Conservation (phyloP, 371 early-diverging fungal species). For the Mucor velutinosus region DNA sequence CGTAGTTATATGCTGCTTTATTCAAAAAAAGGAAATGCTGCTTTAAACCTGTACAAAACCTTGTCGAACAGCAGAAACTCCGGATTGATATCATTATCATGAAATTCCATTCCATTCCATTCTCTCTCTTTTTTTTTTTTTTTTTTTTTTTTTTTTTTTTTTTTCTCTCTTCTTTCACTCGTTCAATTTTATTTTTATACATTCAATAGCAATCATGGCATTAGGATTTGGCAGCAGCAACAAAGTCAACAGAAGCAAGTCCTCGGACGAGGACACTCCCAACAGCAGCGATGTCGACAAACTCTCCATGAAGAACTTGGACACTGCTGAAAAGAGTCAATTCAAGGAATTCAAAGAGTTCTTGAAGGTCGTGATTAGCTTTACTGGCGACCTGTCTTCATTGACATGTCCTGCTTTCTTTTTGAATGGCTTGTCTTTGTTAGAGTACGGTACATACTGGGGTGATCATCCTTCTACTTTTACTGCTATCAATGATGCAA, state of each 20-base stretch:
- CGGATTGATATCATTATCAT: background rate
- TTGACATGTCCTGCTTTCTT: conserved; percentile 81
- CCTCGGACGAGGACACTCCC: conserved; percentile 34
- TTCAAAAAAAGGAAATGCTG: background rate
- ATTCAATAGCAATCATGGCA: conserved; percentile 3
- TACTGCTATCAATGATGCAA: conserved; percentile 48
- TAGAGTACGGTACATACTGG: conserved; percentile 68
- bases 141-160: background rate
- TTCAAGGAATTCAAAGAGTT: conserved; percentile 45
- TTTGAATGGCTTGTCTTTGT: conserved; percentile 71
- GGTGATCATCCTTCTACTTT: conserved; percentile 37
- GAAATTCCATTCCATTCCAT: background rate
- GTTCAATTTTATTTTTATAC: background rate
- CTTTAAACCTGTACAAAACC: background rate
- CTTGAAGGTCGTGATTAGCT: conserved; percentile 69
- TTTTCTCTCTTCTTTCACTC: background rate
- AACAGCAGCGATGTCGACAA: conserved; percentile 41
- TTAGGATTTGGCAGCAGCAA: conserved; percentile 22
- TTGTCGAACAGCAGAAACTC: conserved; percentile 1
- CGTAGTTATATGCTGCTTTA: background rate
- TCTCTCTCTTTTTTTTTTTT: background rate
- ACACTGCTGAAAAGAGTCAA: conserved; percentile 43
- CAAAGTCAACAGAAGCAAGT: background rate
- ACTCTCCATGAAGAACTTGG: conserved; percentile 43
- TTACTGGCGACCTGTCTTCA: conserved; percentile 80